Evolutionary conservation across 2,329 filamentous ascomycete species (phyloP).

Genomic region (Phoma herbarum): DNA sequence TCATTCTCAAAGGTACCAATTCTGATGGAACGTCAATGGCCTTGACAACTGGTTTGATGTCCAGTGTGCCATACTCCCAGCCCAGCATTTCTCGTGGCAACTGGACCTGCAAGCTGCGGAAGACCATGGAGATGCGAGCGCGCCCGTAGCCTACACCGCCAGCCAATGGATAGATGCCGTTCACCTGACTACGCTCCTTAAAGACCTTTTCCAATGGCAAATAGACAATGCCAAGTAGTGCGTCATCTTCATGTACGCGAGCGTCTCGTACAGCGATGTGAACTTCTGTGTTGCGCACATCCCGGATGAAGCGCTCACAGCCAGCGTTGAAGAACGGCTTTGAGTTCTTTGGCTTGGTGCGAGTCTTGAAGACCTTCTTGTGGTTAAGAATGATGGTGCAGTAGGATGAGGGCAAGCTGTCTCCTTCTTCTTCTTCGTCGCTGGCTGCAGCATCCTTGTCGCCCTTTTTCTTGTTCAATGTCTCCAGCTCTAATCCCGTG

Average conservation of each 20-base stretch:
- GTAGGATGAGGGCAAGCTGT: constrained; percentile 74
- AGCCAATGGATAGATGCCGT: constrained; percentile 71
- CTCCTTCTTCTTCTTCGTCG: constrained; percentile 68
- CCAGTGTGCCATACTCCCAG: constrained; percentile 76
- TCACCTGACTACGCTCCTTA: constrained; percentile 69
- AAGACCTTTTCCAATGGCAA: constrained; percentile 71
- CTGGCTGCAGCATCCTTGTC: constrained; percentile 61
- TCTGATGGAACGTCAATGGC: constrained; percentile 60
- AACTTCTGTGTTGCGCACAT: constrained; percentile 73
- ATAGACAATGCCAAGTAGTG: constrained; percentile 74
- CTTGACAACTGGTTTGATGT: constrained; percentile 65
- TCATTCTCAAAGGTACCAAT: constrained; percentile 62
- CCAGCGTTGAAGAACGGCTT: constrained; percentile 83
- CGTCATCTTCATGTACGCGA: constrained; percentile 73
- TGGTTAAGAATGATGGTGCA: constrained; percentile 79
- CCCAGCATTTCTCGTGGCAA: constrained; percentile 67
- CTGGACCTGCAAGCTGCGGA: constrained; percentile 72
- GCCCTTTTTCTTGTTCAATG: constrained; percentile 63
- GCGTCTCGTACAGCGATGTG: constrained; percentile 74
- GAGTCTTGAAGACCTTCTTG: constrained; percentile 72
- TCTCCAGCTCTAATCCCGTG: constrained; percentile 70
- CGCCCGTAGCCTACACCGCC: constrained; percentile 78
- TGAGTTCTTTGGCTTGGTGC: constrained; percentile 79
- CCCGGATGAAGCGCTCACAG: constrained; percentile 74
- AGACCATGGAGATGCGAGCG: constrained; percentile 74